A percentile compares a stretch with the other conserved stretches of the same genome.
phyloP scores from a whole-genome alignment of 768 basidiomycete species.

The Lentinula edodes region DNA sequence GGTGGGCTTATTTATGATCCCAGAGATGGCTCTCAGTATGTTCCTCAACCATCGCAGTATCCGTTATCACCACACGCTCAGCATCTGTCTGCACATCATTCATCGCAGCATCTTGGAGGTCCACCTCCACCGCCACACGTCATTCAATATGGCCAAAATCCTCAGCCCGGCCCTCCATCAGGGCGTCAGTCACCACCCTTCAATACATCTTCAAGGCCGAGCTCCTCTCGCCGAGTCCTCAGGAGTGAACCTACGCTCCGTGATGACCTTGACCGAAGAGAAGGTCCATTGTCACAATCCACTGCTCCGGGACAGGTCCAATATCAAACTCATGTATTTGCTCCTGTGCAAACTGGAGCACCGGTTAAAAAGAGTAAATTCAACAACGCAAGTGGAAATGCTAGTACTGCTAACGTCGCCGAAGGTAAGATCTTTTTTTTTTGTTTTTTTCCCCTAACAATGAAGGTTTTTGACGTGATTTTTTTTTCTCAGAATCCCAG shows the following conservation, averaged over 20 bases:
- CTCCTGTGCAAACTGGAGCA: conserved; percentile 67
- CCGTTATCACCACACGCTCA: background rate
- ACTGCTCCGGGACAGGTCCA: conserved; percentile 24
- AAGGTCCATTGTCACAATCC: conserved; percentile 24
- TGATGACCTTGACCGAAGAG: conserved; percentile 17
- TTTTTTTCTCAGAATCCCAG: background rate
- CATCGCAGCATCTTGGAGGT: background rate
- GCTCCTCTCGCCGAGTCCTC: background rate
- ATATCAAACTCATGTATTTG: conserved; percentile 67
- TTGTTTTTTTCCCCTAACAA: background rate
- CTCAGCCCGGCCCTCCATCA: conserved; percentile 11
- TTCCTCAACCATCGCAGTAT: background rate
- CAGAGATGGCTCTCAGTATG: conserved; percentile 1
- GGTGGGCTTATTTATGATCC: background rate
- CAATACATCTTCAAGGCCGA: conserved; percentile 6
- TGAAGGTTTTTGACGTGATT: background rate
- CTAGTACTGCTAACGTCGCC: background rate
- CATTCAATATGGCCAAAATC: conserved; percentile 14
- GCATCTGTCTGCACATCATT: background rate
- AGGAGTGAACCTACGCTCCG: conserved; percentile 12
- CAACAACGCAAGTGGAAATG: conserved; percentile 2
- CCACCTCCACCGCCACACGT: conserved; percentile 16
- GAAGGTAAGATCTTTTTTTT: conserved; percentile 6
- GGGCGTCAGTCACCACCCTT: conserved; percentile 14
- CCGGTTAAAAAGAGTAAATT: conserved; percentile 64